Conservation (phyloP, 1,284 basidiomycete genomes). For the Ustilago nuda region DNA sequence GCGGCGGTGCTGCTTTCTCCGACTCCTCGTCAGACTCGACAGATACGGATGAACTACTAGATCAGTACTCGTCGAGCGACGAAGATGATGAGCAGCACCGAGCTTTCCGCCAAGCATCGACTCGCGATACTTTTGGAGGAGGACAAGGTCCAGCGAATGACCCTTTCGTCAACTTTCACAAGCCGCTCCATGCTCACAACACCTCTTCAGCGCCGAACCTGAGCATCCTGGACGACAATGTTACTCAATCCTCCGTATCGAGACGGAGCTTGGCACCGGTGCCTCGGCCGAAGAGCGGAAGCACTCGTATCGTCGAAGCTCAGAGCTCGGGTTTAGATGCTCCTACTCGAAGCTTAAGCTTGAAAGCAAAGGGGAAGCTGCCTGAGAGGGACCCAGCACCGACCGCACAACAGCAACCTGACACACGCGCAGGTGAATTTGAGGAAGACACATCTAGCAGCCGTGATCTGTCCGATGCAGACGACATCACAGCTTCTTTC, state of each 20-base stretch:
- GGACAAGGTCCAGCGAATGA: conserved; percentile 4
- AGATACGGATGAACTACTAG: conserved; percentile 38
- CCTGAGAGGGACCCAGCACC: conserved; percentile 23
- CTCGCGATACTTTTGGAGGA: not conserved
- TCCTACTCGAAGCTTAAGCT: conserved; percentile 23
- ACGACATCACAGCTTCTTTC: not conserved
- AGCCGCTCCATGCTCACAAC: conserved; percentile 29
- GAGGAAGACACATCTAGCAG: conserved; percentile 52
- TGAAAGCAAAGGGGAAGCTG: conserved; percentile 39
- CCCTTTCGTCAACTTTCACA: conserved; percentile 21
- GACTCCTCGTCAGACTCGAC: conserved; percentile 51
- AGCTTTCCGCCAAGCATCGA: conserved; percentile 28
- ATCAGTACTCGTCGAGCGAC: conserved; percentile 44
- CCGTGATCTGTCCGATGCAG: conserved; percentile 35
- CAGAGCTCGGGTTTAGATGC: not conserved
- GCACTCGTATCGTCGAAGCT: not conserved
- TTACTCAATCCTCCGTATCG: not conserved
- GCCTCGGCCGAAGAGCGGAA: not conserved
- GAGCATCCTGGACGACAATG: not conserved
- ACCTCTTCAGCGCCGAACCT: conserved; percentile 35
- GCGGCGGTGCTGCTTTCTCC: conserved; percentile 55
- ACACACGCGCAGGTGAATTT: conserved; percentile 36
- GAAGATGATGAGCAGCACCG: conserved; percentile 43
- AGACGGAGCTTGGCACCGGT: not conserved
- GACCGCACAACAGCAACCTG: not conserved